Conservation (phyloP, 257 asterid genomes). For the Solanum gandarillasii region DNA sequence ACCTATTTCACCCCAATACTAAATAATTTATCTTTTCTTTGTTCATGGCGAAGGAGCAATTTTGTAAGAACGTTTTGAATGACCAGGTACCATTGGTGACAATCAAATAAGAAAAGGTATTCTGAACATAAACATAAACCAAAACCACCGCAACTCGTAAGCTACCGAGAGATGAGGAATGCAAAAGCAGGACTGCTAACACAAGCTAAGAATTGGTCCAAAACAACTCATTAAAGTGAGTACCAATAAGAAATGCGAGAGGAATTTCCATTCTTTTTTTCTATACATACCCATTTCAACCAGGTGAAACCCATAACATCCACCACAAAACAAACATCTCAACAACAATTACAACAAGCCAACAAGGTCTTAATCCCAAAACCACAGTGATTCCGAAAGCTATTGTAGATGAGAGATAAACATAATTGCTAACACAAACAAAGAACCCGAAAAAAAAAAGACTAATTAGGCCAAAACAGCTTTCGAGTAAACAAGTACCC, state of each 20-base stretch:
- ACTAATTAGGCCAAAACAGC: neutral
- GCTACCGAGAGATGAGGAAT: neutral
- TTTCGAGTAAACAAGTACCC: neutral
- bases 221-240: neutral
- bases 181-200: neutral
- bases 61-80: neutral
- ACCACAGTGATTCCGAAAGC: neutral
- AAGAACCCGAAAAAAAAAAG: neutral
- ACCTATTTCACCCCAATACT: neutral
- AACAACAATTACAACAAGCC: neutral
- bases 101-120: neutral
- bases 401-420: neutral
- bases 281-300: neutral
- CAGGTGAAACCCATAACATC: neutral
- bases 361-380: neutral
- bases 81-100: neutral
- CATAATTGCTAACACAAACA: neutral
- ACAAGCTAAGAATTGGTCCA: neutral
- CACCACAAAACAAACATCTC: neutral
- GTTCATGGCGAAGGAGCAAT: neutral
- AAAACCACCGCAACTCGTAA: neutral
- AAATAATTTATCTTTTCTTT: neutral
- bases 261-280: neutral
- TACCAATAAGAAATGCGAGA: neutral
- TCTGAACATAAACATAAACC: neutral